Evolutionary conservation across 2,329 filamentous ascomycete genomes (phyloP), one percentile per base, ranked within the genome.

Genomic region (Venturia aucupariae): DNA sequence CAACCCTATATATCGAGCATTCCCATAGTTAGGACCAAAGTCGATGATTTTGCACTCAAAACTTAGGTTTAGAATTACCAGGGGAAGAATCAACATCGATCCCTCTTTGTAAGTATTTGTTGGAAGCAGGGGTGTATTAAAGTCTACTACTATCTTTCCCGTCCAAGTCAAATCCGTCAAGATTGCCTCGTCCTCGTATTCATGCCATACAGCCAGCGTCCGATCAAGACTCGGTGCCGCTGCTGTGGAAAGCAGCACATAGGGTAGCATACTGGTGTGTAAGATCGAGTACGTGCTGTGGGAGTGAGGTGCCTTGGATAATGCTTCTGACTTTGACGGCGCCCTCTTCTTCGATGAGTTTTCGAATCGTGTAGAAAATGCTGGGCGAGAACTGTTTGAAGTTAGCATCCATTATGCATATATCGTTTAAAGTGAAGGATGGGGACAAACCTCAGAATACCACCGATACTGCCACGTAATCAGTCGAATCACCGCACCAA

Each of bases 381-480:
- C 92, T 87, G 0, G 94, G 94, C 22, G 92, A 97, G 78, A 99
- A 99, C 85, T 88, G 66, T 35, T n/a, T n/a, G n/a, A n/a, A n/a
- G n/a, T n/a, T n/a, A n/a, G n/a, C n/a, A n/a, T n/a, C n/a, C n/a
- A n/a, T n/a, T n/a, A n/a, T n/a, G n/a, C n/a, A n/a, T n/a, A n/a
- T n/a, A 6, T 38, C 39, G 17, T 15, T 15, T 41, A 2, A 13
- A 4, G 1, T 15, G 35, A 4, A 42, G 32, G 6, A 22, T 1
- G 6, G 38, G 35, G 27, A 67, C 78, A 71, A 75, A 88, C 86
- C 84, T 99, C 94, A 65, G 92, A 97, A 79, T 99, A 99, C 94
- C 94, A 99, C 69, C 94, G 84, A 78, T 97, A 99, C 78, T 99
- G 94, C 94, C 94, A 99, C 15, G 93, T 94, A 41, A 97, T 90